phyloP scores from a whole-genome alignment of 1,284 basidiomycete genomes.

The Pyrrhoderma lamaoense region DNA sequence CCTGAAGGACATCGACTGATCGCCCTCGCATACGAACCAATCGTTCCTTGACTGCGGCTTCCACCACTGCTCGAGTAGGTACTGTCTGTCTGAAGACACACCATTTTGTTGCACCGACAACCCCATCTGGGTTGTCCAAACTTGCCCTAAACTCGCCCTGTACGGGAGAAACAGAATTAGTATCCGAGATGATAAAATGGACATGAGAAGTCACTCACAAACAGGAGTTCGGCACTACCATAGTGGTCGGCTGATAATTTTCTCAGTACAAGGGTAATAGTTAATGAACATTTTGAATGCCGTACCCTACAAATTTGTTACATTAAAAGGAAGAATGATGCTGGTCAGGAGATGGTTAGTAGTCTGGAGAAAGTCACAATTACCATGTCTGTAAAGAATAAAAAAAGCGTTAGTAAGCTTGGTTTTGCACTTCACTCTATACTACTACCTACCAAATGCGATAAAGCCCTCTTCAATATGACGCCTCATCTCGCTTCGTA shows the following conservation, averaged over 20 bases:
- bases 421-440: background rate
- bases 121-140: slow-evolving; percentile 33
- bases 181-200: slow-evolving; percentile 16
- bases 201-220: slow-evolving; percentile 38
- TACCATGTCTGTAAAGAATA: slow-evolving; percentile 34
- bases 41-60: slow-evolving; percentile 62
- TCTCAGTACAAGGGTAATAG: background rate
- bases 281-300: background rate
- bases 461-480: slow-evolving; percentile 60
- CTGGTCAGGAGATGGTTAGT: slow-evolving; percentile 1
- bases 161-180: slow-evolving; percentile 1
- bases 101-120: slow-evolving; percentile 75
- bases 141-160: slow-evolving; percentile 62
- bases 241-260: slow-evolving; percentile 67
- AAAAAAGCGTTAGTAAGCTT: slow-evolving; percentile 7
- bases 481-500: slow-evolving; percentile 58
- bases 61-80: slow-evolving; percentile 50
- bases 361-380: slow-evolving; percentile 16
- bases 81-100: slow-evolving; percentile 59
- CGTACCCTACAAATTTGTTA: slow-evolving; percentile 9
- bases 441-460: slow-evolving; percentile 50
- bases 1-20: slow-evolving; percentile 67
- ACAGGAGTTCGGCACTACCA: slow-evolving; percentile 70
- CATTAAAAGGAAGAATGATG: background rate
- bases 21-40: slow-evolving; percentile 44